A percentile compares a stretch with the other conserved stretches of the same genome.
phyloP scores from a whole-genome alignment of 1,139 yeast genomes.

The Blastobotrys capitulatus region DNA sequence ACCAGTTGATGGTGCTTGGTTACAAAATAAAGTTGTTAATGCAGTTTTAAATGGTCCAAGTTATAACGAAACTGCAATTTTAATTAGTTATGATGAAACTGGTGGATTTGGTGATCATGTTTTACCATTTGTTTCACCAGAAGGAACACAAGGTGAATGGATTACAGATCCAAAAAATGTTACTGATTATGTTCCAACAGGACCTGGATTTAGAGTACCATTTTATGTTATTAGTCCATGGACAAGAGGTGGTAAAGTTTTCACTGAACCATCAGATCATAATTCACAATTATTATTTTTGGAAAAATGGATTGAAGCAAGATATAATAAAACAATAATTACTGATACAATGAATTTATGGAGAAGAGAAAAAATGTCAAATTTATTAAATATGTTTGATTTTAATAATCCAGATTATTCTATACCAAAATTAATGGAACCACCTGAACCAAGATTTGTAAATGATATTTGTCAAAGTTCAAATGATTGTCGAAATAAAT shows the following conservation, averaged over 20 bases:
- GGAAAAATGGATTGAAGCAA: conserved; percentile 20
- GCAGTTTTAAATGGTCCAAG: conserved; percentile 22
- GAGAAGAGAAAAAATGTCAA: conserved; percentile 26
- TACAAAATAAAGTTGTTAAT: conserved; percentile 23
- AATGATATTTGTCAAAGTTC: conserved; percentile 4
- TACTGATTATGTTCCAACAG: conserved; percentile 21
- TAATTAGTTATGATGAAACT: conserved; percentile 26
- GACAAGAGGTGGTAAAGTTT: conserved; percentile 27
- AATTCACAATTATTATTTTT: conserved; percentile 26
- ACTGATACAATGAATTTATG: conserved; percentile 20
- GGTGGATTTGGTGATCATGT: conserved; percentile 31
- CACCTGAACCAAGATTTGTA: conserved; percentile 12
- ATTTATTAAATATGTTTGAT: conserved; percentile 24
- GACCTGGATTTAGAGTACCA: conserved; percentile 28
- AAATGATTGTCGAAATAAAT: conserved; percentile 8
- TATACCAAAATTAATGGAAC: conserved; percentile 14
- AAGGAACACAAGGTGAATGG: conserved; percentile 27
- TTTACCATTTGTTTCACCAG: conserved; percentile 19
- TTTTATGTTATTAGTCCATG: conserved; percentile 24
- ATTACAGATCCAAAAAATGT: conserved; percentile 18
- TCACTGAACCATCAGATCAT: conserved; percentile 27
- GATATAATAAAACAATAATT: conserved; percentile 18
- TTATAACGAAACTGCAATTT: conserved; percentile 23
- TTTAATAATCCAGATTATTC: conserved; percentile 20
- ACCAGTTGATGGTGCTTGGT: conserved; percentile 27